Evolutionary conservation across 495 filamentous ascomycete species (phyloP), one percentile per base, ranked within the genome.

Genomic region (Penicillium lagena): DNA sequence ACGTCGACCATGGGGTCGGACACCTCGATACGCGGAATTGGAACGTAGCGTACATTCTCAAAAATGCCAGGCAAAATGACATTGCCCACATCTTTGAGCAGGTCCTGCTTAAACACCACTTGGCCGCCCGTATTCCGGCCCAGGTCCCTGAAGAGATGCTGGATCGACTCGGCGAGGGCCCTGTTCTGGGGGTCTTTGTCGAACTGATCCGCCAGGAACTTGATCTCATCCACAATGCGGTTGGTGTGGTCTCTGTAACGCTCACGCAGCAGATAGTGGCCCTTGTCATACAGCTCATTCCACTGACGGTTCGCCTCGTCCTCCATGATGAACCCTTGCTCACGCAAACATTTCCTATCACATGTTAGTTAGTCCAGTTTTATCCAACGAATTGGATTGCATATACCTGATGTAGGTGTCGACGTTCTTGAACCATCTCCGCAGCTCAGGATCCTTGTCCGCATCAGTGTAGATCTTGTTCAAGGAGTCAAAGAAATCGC

Each of bases 11-110:
- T 80, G 10, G 77, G 77, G 55, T 98, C 94, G 2, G 83, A 83
- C 52, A 93, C 93, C 66, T 98, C 93, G 42, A 97, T 95, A 27
- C 93, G 81, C 9, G 93, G 94, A 41, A 98, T 79, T 12, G 93
- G 93, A 15, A 98, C 81, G 66, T 98, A 98, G 43, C 89, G 85
- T 17, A 94, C 68, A 49, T 80, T 86, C 73, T 96, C 88, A 50
- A 97, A 86, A 45, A 90, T 70, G 39, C 71, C 82, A 9, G 93
- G 93, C 29, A 98, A 46, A 57, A 98, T 90, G 34, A 97, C 81
- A 5, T 93, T 82, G 32, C 80, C 83, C 40, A 97, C 59, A 56
- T 98, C 93, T 69, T 87, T 94, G 45, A 97, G 37, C 8, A 98
- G 75, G 58, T 96, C 87, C 45, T 83, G 82, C 78, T 97, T 98